Percentiles rank a stretch among this genome's conserved stretches.
Evolutionary conservation across 495 filamentous ascomycete genomes (phyloP).

Genomic region (Entonaema liquescens): DNA sequence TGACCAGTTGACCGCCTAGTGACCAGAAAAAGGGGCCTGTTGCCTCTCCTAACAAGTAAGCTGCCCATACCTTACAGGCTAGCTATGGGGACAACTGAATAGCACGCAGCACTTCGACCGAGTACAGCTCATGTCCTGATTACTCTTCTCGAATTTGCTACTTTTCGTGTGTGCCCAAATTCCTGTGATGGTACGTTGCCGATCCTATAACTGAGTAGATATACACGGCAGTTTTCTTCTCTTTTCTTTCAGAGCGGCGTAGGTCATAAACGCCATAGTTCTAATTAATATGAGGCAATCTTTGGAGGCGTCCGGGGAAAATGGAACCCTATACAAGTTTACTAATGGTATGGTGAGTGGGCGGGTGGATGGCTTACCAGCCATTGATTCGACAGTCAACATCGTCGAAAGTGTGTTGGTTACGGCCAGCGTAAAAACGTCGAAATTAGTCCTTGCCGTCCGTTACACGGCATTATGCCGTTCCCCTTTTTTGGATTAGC

Average conservation of each 20-base stretch:
- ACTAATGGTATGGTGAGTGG: neutral
- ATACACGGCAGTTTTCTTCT: neutral
- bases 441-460: neutral
- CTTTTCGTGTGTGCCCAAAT: neutral
- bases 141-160: neutral
- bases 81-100: neutral
- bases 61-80: neutral
- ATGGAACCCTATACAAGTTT: neutral
- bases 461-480: neutral
- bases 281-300: neutral
- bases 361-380: neutral
- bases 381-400: neutral
- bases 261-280: neutral
- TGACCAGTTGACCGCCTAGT: too few relatives aligned
- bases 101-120: neutral
- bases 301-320: neutral
- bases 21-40: neutral
- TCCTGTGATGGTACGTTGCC: neutral
- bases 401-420: neutral
- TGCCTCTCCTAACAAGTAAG: neutral
- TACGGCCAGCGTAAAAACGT: neutral
- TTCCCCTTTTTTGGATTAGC: neutral
- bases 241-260: too few relatives aligned
- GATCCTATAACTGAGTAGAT: neutral
- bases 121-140: neutral